Evolutionary conservation across 2,329 filamentous ascomycete genomes (phyloP).

Genomic region (Ophiostoma ulmi): DNA sequence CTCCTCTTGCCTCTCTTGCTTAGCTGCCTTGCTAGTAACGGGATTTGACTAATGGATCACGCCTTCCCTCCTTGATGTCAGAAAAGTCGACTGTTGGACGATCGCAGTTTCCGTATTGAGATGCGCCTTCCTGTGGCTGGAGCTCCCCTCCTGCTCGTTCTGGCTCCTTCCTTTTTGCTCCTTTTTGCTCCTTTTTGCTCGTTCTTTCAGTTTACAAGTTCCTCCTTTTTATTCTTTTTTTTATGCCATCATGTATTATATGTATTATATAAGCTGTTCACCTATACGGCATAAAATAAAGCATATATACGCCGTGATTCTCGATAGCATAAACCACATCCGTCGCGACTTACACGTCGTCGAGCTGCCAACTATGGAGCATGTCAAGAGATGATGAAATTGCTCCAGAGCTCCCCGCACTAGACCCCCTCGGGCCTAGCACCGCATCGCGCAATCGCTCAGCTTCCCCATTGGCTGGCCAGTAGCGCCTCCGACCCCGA

Average conservation of each 20-base stretch:
- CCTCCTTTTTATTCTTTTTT: too few relatives aligned
- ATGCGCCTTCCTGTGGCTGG: background rate
- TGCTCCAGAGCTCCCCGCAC: conserved; percentile 24
- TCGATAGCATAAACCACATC: background rate
- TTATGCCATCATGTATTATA: background rate
- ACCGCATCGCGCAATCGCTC: conserved; percentile 27
- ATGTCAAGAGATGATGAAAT: conserved; percentile 13
- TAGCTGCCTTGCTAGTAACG: conserved; percentile 17
- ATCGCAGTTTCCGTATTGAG: conserved; percentile 2
- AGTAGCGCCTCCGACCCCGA: background rate
- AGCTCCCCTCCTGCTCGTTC: background rate
- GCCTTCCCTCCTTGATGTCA: conserved; percentile 24
- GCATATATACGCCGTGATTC: too few relatives aligned
- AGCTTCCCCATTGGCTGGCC: conserved; percentile 23
- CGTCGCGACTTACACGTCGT: conserved; percentile 14
- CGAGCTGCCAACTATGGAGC: background rate
- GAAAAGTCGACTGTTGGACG: background rate
- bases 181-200: background rate
- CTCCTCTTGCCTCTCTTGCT: background rate
- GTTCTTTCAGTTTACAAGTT: background rate
- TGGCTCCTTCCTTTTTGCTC: background rate
- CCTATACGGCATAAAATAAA: background rate
- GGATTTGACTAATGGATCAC: conserved; percentile 27
- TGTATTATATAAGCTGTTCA: background rate
- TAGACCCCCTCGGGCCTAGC: conserved; percentile 25